A percentile compares a stretch with the other conserved stretches of the same genome.
These are phyloP conservation scores for Starmerella potacharoeniae DNA, from an alignment of 805 yeast species.

Conservation along the genomic window DNA sequence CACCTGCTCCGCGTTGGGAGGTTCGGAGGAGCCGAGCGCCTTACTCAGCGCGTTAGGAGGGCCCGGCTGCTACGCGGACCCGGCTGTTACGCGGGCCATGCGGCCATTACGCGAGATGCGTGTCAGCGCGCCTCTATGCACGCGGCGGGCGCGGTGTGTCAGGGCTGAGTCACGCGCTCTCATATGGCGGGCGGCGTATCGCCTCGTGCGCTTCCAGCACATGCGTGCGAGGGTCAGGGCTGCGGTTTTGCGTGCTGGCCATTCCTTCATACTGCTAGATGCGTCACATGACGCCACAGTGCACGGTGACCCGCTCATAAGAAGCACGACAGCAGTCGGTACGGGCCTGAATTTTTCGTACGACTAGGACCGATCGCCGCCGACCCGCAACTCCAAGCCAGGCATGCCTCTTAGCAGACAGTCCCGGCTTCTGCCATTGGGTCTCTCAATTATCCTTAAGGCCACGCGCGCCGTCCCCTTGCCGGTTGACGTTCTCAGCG, in stretches of 20 bases:
- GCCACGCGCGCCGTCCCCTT: conserved; percentile 2
- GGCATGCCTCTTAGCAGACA: neutral
- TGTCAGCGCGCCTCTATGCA: too few relatives aligned
- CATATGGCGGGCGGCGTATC: neutral
- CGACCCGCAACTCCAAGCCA: neutral
- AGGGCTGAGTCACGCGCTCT: neutral
- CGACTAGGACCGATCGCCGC: neutral
- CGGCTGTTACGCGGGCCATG: too few relatives aligned
- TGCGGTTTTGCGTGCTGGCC: neutral
- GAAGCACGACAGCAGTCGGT: neutral
- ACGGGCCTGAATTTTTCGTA: too few relatives aligned
- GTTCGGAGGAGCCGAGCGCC: too few relatives aligned
- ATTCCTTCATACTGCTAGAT: neutral
- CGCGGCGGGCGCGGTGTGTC: neutral
- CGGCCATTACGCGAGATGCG: too few relatives aligned
- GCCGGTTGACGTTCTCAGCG: neutral
- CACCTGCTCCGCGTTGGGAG: neutral
- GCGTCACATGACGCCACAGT: neutral
- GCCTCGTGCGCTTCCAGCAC: neutral
- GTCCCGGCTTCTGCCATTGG: neutral
- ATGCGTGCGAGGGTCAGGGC: neutral
- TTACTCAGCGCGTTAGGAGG: too few relatives aligned
- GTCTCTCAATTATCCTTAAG: neutral
- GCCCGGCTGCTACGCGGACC: too few relatives aligned
- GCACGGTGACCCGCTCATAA: neutral